phyloP scores from a whole-genome alignment of 1,284 basidiomycete genomes.

The Ceratobasidium sp. region DNA sequence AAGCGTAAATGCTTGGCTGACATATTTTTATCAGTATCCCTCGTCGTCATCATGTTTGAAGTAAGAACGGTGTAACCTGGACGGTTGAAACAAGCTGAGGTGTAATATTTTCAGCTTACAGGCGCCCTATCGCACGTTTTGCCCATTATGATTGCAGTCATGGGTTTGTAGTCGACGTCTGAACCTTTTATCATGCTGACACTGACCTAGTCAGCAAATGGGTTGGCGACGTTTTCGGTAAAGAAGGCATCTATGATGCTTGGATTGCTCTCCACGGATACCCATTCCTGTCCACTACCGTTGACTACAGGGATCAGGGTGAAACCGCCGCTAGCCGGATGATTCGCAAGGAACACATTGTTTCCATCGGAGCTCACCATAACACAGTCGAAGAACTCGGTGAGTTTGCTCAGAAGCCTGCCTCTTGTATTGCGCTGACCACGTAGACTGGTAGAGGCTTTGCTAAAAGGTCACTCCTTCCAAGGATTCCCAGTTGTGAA shows the following conservation, averaged over 20 bases:
- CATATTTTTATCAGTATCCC: conserved; percentile 62
- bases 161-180: conserved; percentile 6
- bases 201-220: conserved; percentile 72
- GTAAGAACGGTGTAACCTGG: conserved; percentile 54
- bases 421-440: neutral
- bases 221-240: conserved; percentile 72
- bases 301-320: conserved; percentile 71
- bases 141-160: conserved; percentile 41
- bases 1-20: conserved; percentile 2
- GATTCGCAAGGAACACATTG: conserved; percentile 63
- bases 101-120: conserved; percentile 60
- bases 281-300: conserved; percentile 75
- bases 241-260: conserved; percentile 77
- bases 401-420: conserved; percentile 50
- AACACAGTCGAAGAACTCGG: conserved; percentile 64
- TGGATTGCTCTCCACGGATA: conserved; percentile 75
- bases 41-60: conserved; percentile 80
- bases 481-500: conserved; percentile 72
- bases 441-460: conserved; percentile 52
- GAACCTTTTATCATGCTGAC: neutral
- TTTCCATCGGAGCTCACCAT: conserved; percentile 64
- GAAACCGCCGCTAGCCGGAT: conserved; percentile 72
- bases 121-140: conserved; percentile 76
- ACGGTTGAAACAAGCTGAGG: conserved; percentile 23
- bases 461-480: conserved; percentile 61